Evolutionary conservation across 1,139 yeast genomes (phyloP).

Genomic region (Lodderomyces parapsilosis): DNA sequence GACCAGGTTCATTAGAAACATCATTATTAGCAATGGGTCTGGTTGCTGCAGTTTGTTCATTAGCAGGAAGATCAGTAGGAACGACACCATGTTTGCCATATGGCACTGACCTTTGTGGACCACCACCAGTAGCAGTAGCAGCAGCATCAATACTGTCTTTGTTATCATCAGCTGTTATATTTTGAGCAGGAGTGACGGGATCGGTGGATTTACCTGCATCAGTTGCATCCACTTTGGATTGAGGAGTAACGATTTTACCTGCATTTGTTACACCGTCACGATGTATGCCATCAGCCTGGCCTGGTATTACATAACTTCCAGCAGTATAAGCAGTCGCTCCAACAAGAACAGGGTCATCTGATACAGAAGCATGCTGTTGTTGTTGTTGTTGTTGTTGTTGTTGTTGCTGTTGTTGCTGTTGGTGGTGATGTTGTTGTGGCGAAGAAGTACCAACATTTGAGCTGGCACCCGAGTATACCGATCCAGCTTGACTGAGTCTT

Average conservation of each 20-base stretch:
- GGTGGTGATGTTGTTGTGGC: constrained; percentile 1
- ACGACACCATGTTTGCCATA: background rate
- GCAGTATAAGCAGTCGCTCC: too few relatives aligned
- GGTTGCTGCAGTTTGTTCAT: background rate
- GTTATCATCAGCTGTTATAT: too few relatives aligned
- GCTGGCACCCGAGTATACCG: constrained; percentile 4
- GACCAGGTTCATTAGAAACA: background rate
- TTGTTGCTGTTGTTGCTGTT: background rate
- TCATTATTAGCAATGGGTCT: too few relatives aligned
- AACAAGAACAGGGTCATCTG: background rate
- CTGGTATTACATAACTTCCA: background rate
- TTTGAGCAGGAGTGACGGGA: background rate
- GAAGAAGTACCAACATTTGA: background rate
- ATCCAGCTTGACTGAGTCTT: constrained; percentile 10
- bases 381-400: too few relatives aligned
- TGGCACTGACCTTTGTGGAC: background rate
- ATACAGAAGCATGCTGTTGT: too few relatives aligned
- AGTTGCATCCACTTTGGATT: background rate
- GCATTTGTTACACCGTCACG: background rate
- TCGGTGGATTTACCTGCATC: background rate
- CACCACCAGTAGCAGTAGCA: too few relatives aligned
- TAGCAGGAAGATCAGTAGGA: background rate
- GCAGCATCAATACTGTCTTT: background rate
- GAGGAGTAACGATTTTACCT: background rate
- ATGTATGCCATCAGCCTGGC: background rate